These are phyloP conservation scores for Saccharomycopsis fibuligera DNA, from an alignment of 805 yeast genomes.

Conservation along the genomic window DNA sequence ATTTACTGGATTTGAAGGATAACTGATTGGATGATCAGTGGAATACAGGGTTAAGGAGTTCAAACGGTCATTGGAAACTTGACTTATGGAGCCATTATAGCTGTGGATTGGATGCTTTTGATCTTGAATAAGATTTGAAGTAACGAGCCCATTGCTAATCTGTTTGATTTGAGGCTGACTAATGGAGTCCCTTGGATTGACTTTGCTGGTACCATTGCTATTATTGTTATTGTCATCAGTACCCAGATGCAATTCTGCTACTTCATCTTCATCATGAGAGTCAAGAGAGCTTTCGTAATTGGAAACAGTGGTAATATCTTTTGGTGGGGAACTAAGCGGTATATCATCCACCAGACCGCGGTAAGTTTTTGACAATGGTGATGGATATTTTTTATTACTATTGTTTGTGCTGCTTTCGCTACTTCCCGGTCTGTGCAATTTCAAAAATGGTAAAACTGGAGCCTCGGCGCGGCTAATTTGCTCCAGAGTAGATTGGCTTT, in stretches of 20 bases:
- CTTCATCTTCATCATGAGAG: conserved; percentile 10
- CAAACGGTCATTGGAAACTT: conserved; percentile 5
- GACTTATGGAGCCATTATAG: conserved; percentile 12
- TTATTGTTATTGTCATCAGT: no score
- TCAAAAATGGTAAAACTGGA: no score
- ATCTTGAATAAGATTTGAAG: no score
- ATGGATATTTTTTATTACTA: no score
- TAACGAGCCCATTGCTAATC: no score
- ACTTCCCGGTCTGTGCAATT: no score
- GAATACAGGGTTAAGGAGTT: conserved; percentile 8
- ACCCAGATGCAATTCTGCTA: background rate
- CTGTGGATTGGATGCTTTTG: conserved; percentile 1
- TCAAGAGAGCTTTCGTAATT: conserved; percentile 17
- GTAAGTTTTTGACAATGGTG: no score
- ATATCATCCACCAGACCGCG: background rate
- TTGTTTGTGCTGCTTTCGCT: no score
- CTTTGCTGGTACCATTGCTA: no score
- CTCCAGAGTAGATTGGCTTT: no score
- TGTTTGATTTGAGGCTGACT: background rate
- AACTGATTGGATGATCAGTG: conserved; percentile 1
- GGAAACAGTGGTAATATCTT: conserved; percentile 19
- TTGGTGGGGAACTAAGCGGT: conserved; percentile 17
- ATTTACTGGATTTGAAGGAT: background rate
- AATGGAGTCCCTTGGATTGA: background rate
- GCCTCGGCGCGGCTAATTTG: no score